These are phyloP conservation scores for Globisporangium recalcitrans DNA, from an alignment of 352 stramenopile species.

Conservation along the genomic window DNA sequence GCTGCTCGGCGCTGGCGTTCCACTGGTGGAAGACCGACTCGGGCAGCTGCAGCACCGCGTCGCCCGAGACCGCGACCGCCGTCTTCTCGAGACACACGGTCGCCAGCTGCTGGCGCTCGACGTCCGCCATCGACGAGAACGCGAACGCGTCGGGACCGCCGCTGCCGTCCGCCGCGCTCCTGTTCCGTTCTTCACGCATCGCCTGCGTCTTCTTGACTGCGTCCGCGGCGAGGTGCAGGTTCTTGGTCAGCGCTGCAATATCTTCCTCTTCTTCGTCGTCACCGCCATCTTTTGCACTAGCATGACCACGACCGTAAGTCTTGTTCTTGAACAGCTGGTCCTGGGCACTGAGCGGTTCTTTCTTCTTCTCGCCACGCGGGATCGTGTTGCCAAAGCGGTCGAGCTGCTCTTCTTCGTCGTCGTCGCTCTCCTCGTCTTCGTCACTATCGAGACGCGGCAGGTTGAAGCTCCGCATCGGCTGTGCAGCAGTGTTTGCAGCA, in stretches of 20 bases:
- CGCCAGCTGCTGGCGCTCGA: conserved; percentile 49
- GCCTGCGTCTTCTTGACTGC: conserved; percentile 61
- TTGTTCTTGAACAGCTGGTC: conserved; percentile 52
- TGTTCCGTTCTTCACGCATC: conserved; percentile 40
- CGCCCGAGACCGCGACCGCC: conserved; percentile 61
- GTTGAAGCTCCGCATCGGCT: conserved; percentile 27
- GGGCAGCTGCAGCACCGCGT: conserved; percentile 64
- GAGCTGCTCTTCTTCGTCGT: conserved; percentile 22
- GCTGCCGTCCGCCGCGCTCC: conserved; percentile 10
- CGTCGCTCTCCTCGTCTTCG: conserved; percentile 20
- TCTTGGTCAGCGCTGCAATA: conserved; percentile 49
- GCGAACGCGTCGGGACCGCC: conserved; percentile 31
- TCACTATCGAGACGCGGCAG: conserved; percentile 20
- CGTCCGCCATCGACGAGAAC: conserved; percentile 68
- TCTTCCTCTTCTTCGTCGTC: conserved; percentile 41
- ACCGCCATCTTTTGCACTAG: background rate
- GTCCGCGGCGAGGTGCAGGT: conserved; percentile 41
- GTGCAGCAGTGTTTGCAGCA: no score
- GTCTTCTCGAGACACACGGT: conserved; percentile 68
- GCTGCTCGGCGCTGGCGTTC: conserved; percentile 16
- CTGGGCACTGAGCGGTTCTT: conserved; percentile 12
- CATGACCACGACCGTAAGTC: conserved; percentile 26
- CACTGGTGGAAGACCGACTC: conserved; percentile 70
- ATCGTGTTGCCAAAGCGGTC: conserved; percentile 12
- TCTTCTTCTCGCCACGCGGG: conserved; percentile 12